Evolutionary conservation across 2,329 filamentous ascomycete genomes (phyloP).

Genomic region (Calonectria pteridis): DNA sequence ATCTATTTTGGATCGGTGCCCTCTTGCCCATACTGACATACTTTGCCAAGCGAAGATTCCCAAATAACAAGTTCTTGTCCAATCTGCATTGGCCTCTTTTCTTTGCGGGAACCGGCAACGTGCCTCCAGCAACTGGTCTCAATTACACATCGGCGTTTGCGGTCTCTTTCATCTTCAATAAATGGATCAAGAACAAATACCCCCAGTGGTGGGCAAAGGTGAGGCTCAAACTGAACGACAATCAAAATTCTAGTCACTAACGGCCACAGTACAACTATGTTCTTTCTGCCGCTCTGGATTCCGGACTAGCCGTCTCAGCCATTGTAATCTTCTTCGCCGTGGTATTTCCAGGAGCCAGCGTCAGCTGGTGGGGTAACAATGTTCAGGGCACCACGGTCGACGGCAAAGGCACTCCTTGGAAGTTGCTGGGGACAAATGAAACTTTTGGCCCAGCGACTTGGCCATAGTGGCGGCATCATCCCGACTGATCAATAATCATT

Average conservation of each 20-base stretch:
- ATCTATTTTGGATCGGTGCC: constrained; percentile 26
- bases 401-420: constrained; percentile 22
- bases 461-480: neutral
- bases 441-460: constrained; percentile 29
- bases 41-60: constrained; percentile 10
- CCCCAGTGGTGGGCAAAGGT: constrained; percentile 32
- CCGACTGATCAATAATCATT: neutral
- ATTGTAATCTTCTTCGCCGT: constrained; percentile 31
- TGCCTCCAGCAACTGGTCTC: constrained; percentile 26
- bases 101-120: constrained; percentile 27
- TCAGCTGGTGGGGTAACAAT: constrained; percentile 35
- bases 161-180: constrained; percentile 28
- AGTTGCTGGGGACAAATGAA: constrained; percentile 10
- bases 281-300: constrained; percentile 28
- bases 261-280: constrained; percentile 33
- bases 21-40: constrained; percentile 23
- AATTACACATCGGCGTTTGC: constrained; percentile 26
- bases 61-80: constrained; percentile 16
- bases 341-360: constrained; percentile 16
- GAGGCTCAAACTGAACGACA: neutral
- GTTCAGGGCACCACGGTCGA: constrained; percentile 26
- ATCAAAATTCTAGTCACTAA: neutral
- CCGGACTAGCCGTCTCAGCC: constrained; percentile 27
- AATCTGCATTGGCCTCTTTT: constrained; percentile 26
- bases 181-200: constrained; percentile 28